Base-by-base conservation (phyloP, 106 monocot species). In the Acanthochlamys bracteata region DNA sequence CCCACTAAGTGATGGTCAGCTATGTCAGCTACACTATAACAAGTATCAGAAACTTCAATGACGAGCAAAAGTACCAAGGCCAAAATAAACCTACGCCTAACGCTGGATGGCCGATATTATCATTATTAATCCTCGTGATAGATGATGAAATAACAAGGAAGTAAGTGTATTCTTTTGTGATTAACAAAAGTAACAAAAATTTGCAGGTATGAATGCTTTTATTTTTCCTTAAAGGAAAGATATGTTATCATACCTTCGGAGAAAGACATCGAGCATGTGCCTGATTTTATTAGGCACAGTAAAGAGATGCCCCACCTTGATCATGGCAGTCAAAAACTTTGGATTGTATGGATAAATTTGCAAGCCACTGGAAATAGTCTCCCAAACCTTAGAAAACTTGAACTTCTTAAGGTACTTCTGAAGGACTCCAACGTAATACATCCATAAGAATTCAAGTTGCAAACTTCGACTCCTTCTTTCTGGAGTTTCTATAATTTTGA, bases 261-360 rank as follows among this genome's bases (percentile, higher is more conserved):
- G 71, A 64, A 40, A 74, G 66, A 84, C 84, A 74, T 96, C 95
- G 21, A 90, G 74, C 25, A 78, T 51, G 39, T 43, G 69, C 10
- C 90, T 81, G 52, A 95, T 71, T 80, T 76, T 90, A 70, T 82
- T 84, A 21, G 79, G 66, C 24, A 87, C 86, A 12, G 78, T 78
- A 59, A 70, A 95, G 60, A 69, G 71, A 43, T 63, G 52, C 22
- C 87, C 63, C 26, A 90, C 69, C 74, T 79, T 67, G 25, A 96
- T 69, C 66, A 96, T 60, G 15, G 74, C 41, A 13, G 63, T 60
- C 66, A 72, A 80, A 24, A 70, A 25, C 65, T 79, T 85, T 71
- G 87, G 84, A 72, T 85, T 96, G 47, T 74, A 78, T 10, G 95
- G 87, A 76, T 96, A 96, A 45, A 77, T 76, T 52, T 84, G 87